Base-by-base conservation (phyloP, 345 rosid species). In the Mangifera indica region DNA sequence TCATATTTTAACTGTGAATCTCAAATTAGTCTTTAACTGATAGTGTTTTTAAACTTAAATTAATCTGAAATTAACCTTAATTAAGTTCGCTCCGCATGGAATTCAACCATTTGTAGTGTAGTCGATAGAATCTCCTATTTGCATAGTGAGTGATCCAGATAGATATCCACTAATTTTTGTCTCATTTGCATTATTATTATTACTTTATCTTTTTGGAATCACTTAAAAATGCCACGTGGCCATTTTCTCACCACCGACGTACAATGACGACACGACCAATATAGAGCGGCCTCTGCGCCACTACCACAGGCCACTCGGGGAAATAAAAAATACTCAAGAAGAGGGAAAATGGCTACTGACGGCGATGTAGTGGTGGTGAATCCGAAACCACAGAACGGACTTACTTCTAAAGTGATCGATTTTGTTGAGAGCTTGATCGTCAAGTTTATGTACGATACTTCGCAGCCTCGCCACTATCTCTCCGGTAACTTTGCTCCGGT, bases 401-500 rank as follows among this genome's bases (percentile, higher is more conserved):
- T 95, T 11, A 69, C 88, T 67, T 81, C 99, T 11, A 89, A 74
- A 77, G 66, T 88, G 15, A 51, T 95, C n/a, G 98, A 95, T 79
- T 79, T 74, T 62, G 5, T 92, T 3, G 99, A 95, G 86, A 85
- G 83, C 77, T 60, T 95, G 71, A 66, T 89, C 14, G 99, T 95
- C 25, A 90, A 92, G 77, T 73, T 87, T 54, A 81, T 87, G 90
- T 79, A 84, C 77, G 97, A 95, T 80, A 74, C 92, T 49, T 86
- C 97, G 17, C 84, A 42, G 64, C 92, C 98, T 72, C 97, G 54
- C 25, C 97, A 95, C 74, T 95, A 89, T 73, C 96, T 95, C 73
- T 78, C 90, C 51, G 99, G 99, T 42, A 95, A 90, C 78, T 95
- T 95, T 69, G 96, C 91, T 75, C 98, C 99, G 8, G 73, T 84